Evolutionary conservation across 306 rosid genomes (phyloP).

Genomic region (Mimosa bimucronata): DNA sequence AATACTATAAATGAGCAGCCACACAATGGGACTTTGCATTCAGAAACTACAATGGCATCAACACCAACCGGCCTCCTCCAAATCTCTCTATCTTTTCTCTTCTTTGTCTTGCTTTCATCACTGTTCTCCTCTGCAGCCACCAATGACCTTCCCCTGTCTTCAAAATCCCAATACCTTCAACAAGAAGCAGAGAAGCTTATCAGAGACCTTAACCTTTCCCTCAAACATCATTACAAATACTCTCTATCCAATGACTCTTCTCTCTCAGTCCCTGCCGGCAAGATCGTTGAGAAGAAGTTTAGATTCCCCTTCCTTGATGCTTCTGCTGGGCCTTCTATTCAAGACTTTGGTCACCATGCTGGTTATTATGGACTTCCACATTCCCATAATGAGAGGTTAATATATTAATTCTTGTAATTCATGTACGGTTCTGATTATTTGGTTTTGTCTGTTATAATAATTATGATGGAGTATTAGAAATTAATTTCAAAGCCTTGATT

Average conservation of each 20-base stretch:
- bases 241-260: constrained; percentile 38
- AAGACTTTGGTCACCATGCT: constrained; percentile 88
- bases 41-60: constrained; percentile 53
- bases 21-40: background rate
- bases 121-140: constrained; percentile 33
- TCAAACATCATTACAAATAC: constrained; percentile 59
- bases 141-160: constrained; percentile 12
- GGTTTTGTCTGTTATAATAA: background rate
- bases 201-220: constrained; percentile 68
- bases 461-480: background rate
- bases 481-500: background rate
- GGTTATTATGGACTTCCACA: constrained; percentile 83
- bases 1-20: background rate
- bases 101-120: constrained; percentile 37
- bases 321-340: constrained; percentile 50
- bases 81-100: constrained; percentile 37
- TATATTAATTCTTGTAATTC: background rate
- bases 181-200: constrained; percentile 70
- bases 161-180: constrained; percentile 8
- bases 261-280: constrained; percentile 32
- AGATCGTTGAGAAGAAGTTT: constrained; percentile 67
- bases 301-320: constrained; percentile 54
- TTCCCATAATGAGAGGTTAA: constrained; percentile 76
- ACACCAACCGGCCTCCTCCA: constrained; percentile 26
- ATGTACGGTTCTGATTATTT: background rate